Percentiles rank a stretch among this genome's conserved stretches.
Evolutionary conservation across 139 green algal genomes (phyloP).

Genomic region (Chlorella sorokiniana): DNA sequence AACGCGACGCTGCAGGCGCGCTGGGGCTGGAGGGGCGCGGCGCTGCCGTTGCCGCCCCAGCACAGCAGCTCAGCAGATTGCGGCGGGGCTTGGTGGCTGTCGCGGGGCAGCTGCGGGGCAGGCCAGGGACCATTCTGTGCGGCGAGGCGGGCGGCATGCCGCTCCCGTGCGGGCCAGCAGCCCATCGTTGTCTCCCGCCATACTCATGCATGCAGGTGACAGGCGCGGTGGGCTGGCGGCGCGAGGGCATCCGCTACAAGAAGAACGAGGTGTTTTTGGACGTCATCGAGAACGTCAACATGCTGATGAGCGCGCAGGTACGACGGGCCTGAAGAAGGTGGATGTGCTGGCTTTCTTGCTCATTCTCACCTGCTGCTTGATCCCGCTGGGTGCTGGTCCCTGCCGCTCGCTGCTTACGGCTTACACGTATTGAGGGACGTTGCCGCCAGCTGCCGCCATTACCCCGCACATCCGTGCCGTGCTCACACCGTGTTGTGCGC

Average conservation of each 20-base stretch:
- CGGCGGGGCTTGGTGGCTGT: not conserved
- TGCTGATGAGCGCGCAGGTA: slow-evolving; percentile 71
- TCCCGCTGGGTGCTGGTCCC: not conserved
- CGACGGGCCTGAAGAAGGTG: not conserved
- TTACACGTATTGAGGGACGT: not conserved
- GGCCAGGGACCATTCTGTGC: too few species aligned
- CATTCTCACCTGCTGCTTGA: not conserved
- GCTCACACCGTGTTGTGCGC: not conserved
- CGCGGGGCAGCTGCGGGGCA: too few species aligned
- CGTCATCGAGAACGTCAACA: slow-evolving; percentile 88
- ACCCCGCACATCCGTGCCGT: not conserved
- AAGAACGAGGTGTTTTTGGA: slow-evolving; percentile 98
- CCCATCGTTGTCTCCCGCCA: not conserved
- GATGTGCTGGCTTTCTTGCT: not conserved
- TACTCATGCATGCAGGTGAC: slow-evolving; percentile 76
- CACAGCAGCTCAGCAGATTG: not conserved
- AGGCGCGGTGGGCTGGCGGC: slow-evolving; percentile 89
- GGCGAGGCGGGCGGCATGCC: not conserved
- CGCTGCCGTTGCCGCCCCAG: too few species aligned
- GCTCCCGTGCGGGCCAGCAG: not conserved
- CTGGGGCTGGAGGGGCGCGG: not conserved
- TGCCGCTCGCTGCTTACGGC: not conserved
- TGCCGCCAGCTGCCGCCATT: not conserved
- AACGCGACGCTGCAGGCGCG: slow-evolving; percentile 91
- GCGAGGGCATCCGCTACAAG: slow-evolving; percentile 92